Evolutionary conservation across 371 early-diverging fungal species (phyloP).

Genomic region (Blastocladiella emersonii): DNA sequence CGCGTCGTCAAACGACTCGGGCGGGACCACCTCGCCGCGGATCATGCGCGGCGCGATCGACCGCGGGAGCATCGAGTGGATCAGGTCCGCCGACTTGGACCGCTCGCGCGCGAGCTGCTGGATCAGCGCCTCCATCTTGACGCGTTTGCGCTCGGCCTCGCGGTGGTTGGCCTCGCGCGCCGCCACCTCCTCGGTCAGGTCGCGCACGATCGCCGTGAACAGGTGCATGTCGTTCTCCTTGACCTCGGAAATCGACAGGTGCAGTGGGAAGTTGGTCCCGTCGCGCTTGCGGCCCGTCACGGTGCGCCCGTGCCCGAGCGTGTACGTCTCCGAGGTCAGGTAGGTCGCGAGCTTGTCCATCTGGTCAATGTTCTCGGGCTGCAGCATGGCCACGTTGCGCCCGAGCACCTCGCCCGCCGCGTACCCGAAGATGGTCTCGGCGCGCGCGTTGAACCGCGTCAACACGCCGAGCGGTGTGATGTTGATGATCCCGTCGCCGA

Average conservation of each 20-base stretch:
- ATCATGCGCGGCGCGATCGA: slow-evolving; percentile 20
- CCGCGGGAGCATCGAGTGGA: slow-evolving; percentile 23
- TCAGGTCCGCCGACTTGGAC: slow-evolving; percentile 13
- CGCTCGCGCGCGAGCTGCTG: slow-evolving; percentile 3
- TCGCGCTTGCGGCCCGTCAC: slow-evolving; percentile 10
- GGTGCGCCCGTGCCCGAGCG: slow-evolving; percentile 6
- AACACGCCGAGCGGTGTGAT: slow-evolving; percentile 14
- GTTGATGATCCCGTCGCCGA: slow-evolving; percentile 15
- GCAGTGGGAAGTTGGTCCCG: slow-evolving; percentile 20
- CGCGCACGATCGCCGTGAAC: slow-evolving; percentile 25
- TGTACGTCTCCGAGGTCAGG: background rate
- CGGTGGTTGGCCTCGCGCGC: slow-evolving; percentile 6
- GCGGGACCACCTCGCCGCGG: slow-evolving; percentile 15
- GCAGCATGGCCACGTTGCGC: slow-evolving; percentile 17
- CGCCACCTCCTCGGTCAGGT: slow-evolving; percentile 19
- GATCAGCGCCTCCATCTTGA: slow-evolving; percentile 5
- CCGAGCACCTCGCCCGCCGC: slow-evolving; percentile 8
- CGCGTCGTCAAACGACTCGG: slow-evolving; percentile 16
- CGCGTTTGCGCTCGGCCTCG: slow-evolving; percentile 7
- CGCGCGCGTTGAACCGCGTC: slow-evolving; percentile 14
- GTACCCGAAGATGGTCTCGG: slow-evolving; percentile 8
- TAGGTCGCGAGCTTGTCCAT: background rate
- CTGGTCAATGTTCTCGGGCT: slow-evolving; percentile 13
- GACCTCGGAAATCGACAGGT: slow-evolving; percentile 22
- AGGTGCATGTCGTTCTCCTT: slow-evolving; percentile 19